phyloP scores from a whole-genome alignment of 2,329 filamentous ascomycete species.

The Penicillium vulpinum region DNA sequence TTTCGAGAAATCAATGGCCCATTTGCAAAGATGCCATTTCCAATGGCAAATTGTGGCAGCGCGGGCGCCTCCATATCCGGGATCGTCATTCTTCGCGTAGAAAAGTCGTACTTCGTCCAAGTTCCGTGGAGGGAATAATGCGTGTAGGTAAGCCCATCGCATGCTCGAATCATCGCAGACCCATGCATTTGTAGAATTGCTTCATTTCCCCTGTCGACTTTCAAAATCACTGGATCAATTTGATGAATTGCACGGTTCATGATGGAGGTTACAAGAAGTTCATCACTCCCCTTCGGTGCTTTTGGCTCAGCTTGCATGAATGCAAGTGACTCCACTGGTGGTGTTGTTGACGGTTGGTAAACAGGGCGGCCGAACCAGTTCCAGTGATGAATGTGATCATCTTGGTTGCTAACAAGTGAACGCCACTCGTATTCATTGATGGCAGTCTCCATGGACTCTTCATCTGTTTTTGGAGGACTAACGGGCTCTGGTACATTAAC shows the following conservation, averaged over 20 bases:
- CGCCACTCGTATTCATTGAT: not conserved
- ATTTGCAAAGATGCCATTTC: not conserved
- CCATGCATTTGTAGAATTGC: not conserved
- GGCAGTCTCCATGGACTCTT: not conserved
- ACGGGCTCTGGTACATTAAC: too few relatives aligned
- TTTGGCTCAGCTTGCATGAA: not conserved
- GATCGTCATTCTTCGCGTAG: not conserved
- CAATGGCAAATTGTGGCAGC: not conserved
- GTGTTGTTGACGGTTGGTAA: not conserved
- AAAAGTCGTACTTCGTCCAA: not conserved
- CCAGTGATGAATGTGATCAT: not conserved
- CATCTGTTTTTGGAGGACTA: too few relatives aligned
- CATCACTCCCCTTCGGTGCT: not conserved
- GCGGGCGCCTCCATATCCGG: not conserved
- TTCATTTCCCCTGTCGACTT: not conserved
- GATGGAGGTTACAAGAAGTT: not conserved
- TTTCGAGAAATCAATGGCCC: too few relatives aligned
- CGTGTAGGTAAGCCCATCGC: not conserved
- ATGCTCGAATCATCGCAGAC: not conserved
- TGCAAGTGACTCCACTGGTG: not conserved
- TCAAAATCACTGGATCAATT: not conserved
- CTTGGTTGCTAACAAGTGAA: rapidly evolving
- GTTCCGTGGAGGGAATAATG: not conserved
- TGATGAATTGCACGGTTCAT: not conserved
- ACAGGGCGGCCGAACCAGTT: not conserved